Evolutionary conservation across 495 filamentous ascomycete genomes (phyloP).

Genomic region (Lepraria neglecta): DNA sequence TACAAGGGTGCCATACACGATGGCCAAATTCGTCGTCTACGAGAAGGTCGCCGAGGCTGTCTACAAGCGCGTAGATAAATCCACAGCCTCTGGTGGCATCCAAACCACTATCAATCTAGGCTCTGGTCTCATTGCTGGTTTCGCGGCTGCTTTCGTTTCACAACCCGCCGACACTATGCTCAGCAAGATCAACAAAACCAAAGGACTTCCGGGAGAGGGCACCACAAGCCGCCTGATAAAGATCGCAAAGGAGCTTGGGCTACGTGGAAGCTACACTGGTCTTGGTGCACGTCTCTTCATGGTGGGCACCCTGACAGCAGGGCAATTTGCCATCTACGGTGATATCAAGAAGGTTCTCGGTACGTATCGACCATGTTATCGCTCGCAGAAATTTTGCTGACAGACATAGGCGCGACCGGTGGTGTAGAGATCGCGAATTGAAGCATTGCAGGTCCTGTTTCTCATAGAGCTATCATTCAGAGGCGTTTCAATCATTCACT

Average conservation of each 20-base stretch:
- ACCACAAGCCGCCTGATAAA: constrained; percentile 87
- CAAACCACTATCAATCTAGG: constrained; percentile 93
- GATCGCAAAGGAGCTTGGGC: constrained; percentile 89
- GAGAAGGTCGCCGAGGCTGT: constrained; percentile 87
- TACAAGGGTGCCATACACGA: constrained; percentile 91
- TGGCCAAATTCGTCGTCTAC: constrained; percentile 99
- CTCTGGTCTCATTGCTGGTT: constrained; percentile 92
- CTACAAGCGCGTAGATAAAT: constrained; percentile 71
- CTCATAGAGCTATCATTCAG: not conserved
- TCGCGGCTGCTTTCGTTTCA: constrained; percentile 91
- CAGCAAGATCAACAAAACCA: constrained; percentile 99
- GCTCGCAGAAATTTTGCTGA: constrained; percentile 24
- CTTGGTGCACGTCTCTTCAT: constrained; percentile 87
- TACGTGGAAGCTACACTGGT: constrained; percentile 82
- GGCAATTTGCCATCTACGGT: constrained; percentile 97
- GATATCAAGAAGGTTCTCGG: constrained; percentile 52
- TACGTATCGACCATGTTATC: not conserved
- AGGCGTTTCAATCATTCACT: constrained; percentile 11
- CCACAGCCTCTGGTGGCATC: constrained; percentile 57
- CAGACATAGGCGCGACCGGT: constrained; percentile 59
- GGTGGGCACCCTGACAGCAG: constrained; percentile 72
- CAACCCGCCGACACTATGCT: constrained; percentile 99
- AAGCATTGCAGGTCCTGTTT: not conserved
- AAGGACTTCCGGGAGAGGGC: constrained; percentile 89
- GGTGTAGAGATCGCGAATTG: constrained; percentile 70